Evolutionary conservation across 2,329 filamentous ascomycete species (phyloP).

Genomic region (Chaetomium olivaceum): DNA sequence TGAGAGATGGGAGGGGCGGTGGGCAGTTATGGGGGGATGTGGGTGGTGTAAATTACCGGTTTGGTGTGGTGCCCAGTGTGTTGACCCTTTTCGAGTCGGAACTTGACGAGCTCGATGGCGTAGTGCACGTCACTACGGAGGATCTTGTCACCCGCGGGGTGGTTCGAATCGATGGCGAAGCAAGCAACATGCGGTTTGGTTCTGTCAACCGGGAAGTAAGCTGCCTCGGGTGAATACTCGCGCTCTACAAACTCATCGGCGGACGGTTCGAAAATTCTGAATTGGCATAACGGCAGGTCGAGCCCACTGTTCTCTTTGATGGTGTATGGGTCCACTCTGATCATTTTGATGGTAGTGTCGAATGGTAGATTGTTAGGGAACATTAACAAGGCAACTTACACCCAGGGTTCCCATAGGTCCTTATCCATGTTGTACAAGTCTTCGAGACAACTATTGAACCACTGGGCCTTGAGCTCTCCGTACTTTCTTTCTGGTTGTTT

Average conservation of each 20-base stretch:
- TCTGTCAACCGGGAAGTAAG: constrained; percentile 6
- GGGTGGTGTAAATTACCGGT: not conserved
- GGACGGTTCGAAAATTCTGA: not conserved
- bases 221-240: not conserved
- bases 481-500: not conserved
- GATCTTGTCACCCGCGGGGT: not conserved
- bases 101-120: not conserved
- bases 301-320: not conserved
- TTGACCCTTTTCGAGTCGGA: not conserved
- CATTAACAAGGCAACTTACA: not conserved
- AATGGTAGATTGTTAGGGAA: too few relatives aligned
- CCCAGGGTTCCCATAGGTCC: constrained; percentile 3
- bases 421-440: not conserved
- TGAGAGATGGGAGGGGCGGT: too few relatives aligned
- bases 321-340: not conserved
- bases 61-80: constrained; percentile 11
- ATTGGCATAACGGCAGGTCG: not conserved
- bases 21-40: not conserved
- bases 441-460: not conserved
- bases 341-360: too few relatives aligned
- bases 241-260: too few relatives aligned
- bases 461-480: not conserved
- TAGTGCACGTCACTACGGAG: constrained; percentile 5
- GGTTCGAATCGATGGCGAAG: not conserved
- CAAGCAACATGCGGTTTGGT: constrained; percentile 7